Evolutionary conservation across 305 asterid genomes (phyloP).

Genomic region (Fraxinus nigra): DNA sequence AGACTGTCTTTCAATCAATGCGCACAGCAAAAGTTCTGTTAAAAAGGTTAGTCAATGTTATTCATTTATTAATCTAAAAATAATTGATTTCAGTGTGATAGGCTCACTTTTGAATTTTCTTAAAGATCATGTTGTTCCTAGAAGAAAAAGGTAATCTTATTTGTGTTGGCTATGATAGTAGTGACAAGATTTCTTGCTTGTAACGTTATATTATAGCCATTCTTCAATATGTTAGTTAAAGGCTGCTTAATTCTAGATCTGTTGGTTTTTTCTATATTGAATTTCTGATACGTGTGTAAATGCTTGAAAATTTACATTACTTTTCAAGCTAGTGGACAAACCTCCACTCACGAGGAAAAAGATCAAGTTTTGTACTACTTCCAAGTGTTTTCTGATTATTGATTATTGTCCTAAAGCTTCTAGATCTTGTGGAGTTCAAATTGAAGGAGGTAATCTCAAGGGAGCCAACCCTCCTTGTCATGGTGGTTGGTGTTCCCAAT

Average conservation of each 20-base stretch:
- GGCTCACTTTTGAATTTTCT: neutral
- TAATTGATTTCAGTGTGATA: neutral
- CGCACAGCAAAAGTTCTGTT: constrained; percentile 83
- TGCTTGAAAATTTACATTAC: constrained; percentile 1
- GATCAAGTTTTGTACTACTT: neutral
- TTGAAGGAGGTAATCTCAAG: constrained; percentile 70
- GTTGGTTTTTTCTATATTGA: neutral
- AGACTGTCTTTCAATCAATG: constrained; percentile 82
- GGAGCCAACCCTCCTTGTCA: constrained; percentile 91
- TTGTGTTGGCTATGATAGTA: neutral
- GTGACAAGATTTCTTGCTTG: neutral
- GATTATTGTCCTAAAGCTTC: constrained; percentile 58
- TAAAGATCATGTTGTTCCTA: neutral
- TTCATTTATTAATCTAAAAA: neutral
- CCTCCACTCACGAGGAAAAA: neutral
- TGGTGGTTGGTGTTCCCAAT: constrained; percentile 96
- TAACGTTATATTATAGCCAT: neutral
- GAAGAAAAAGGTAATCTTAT: neutral
- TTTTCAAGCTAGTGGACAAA: constrained; percentile 7
- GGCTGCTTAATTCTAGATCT: neutral
- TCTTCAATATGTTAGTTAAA: neutral
- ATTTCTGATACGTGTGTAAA: neutral
- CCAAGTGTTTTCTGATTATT: constrained; percentile 25
- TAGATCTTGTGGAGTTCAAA: constrained; percentile 87
- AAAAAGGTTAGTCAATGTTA: constrained; percentile 56